Base-by-base conservation (phyloP, 192 early-diverging fungal genomes). In the Dimargaris cristalligena region DNA sequence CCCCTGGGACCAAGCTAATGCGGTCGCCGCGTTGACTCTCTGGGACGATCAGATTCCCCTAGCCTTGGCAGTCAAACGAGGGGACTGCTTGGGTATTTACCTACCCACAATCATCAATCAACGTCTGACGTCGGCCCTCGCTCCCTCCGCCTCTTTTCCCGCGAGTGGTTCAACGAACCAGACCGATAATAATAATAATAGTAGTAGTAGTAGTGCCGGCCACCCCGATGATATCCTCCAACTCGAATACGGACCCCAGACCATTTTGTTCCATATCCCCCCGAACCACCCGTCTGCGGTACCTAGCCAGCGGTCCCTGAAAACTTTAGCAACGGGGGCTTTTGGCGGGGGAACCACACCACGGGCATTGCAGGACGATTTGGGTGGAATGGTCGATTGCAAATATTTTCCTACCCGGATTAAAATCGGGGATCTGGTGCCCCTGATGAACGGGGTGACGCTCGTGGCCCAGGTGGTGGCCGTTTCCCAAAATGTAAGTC, bases 401-500 rank as follows among this genome's bases (percentile, higher is more conserved):
- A 46, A 55, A 31, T 61, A 61, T 14, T 68, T 62, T 28, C 67
- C 71, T 3, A 62, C 63, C 50, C 58, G 61, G 26, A 33, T 68
- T 22, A 41, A 58, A 57, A 54, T 72, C 30, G 63, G 50, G 46
- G 63, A 67, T 33, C 64, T 69, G 33, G 62, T 59, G 31, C 38
- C 51, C 4, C 61, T 60, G 2, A 68, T 70, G 64, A 63, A 59
- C 35, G 59, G 63, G 29, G 38, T 74, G 49, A 62, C 72, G 34
- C 46, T 74, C 47, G 16, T 74, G 6, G 68, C 58, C 11, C 66
- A 58, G n/a, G 58, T 74, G n/a, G 60, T 68, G 0, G 66, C 68
- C 0, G 66, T 68, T 35, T 74, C 72, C 1, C 58, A 64, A 4
- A 74, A 70, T 44, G n/a, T n/a, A n/a, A n/a, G n/a, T n/a, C n/a